Evolutionary conservation across 208 protist species (phyloP), one percentile per base, ranked within the genome.

Genomic region (Leishmania aethiopica): DNA sequence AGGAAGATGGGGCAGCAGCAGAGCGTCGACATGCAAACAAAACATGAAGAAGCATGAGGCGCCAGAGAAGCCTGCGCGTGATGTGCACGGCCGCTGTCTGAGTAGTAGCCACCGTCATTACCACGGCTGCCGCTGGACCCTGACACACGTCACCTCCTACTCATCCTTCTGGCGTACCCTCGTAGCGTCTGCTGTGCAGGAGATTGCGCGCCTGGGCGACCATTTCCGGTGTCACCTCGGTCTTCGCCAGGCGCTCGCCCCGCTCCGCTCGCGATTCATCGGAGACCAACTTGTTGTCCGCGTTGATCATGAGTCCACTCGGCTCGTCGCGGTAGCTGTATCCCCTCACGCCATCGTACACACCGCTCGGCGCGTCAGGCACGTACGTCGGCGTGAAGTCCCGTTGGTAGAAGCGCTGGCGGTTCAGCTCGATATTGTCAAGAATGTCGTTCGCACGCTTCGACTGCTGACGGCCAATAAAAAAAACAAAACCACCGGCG

Each of bases 401-500:
- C 10, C 89, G 83, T 22, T 89, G 84, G 85, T 97, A 97, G 82
- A 90, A 95, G 45, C 72, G 85, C 78, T 92, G 92, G 10, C 94
- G 89, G 66, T 97, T 97, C 28, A 97, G 77, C 71, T 97, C 94
- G 80, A 95, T 95, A 81, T 95, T 97, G n/a, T 97, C 94, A 51
- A 97, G 82, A 75, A 97, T 89, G 25, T 94, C 84, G 69, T 97
- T 94, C 5, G 90, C 91, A 32, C 76, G 79, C 57, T 90, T 92
- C 35, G 89, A 85, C 85, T 97, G 91, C 45, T 83, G 77, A 4
- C 86, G 84, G 8, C 90, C 88, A 7, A 94, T 75, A 19, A 90
- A 74, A 42, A 95, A 88, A 51, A 85, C 62, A 22, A 84, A 85
- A 25, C 72, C 77, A 57, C 88, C 93, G 37, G 87, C 78, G n/a